phyloP scores from a whole-genome alignment of 257 asterid species.

The Rehmannia glutinosa region DNA sequence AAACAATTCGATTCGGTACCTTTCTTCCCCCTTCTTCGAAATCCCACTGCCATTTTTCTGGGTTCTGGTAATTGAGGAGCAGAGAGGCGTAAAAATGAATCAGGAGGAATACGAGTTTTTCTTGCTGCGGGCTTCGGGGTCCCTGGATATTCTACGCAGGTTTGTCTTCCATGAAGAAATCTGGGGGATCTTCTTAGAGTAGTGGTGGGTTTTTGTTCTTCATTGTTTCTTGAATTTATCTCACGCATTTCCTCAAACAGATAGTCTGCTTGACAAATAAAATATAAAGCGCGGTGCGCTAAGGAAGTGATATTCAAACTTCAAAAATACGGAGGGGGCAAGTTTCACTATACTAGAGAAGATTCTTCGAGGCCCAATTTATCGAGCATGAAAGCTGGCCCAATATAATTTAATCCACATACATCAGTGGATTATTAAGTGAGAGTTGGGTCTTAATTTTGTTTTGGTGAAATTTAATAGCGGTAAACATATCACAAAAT shows the following conservation, averaged over 20 bases:
- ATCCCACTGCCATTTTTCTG: slow-evolving; percentile 10
- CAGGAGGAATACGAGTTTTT: slow-evolving; percentile 14
- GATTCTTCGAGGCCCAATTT: no score
- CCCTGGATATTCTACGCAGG: slow-evolving; percentile 7
- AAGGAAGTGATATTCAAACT: background rate
- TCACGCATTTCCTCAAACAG: slow-evolving; percentile 63
- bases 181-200: slow-evolving; percentile 53
- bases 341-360: background rate
- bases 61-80: background rate
- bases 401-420: no score
- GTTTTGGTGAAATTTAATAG: no score
- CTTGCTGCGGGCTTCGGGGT: slow-evolving; percentile 24
- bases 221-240: slow-evolving; percentile 23
- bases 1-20: background rate
- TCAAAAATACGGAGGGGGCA: background rate
- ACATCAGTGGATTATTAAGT: no score
- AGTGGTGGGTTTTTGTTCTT: slow-evolving; percentile 19
- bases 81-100: slow-evolving; percentile 15
- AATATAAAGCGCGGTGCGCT: background rate
- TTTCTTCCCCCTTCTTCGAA: slow-evolving; percentile 14
- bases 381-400: no score
- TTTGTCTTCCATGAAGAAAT: slow-evolving; percentile 3
- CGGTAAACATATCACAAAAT: no score
- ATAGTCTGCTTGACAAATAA: background rate
- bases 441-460: no score